Percentiles rank a stretch among this genome's conserved stretches.
These are phyloP conservation scores for Fraxinus excelsior DNA, from an alignment of 257 asterid genomes.

Conservation along the genomic window DNA sequence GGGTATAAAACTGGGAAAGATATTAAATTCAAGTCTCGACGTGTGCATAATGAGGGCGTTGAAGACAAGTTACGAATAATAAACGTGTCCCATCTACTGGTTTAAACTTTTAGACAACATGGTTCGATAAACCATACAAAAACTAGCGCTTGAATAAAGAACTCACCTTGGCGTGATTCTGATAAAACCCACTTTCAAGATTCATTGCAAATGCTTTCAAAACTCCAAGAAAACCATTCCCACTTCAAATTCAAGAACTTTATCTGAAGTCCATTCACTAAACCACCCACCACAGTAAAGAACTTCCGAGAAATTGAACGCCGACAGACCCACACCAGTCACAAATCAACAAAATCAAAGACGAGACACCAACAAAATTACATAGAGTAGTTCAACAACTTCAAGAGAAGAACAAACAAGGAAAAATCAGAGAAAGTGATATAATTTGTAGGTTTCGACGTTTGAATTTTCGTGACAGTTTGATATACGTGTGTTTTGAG, in stretches of 20 bases:
- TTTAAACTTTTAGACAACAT: not conserved
- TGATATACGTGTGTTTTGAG: constrained; percentile 12
- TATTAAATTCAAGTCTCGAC: no score
- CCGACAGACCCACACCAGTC: not conserved
- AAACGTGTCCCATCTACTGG: not conserved
- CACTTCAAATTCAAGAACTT: constrained; percentile 21
- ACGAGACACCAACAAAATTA: not conserved
- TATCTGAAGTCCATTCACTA: constrained; percentile 11
- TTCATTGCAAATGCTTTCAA: constrained; percentile 42
- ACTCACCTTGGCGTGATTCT: constrained; percentile 66
- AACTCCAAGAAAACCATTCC: constrained; percentile 26
- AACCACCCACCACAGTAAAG: constrained; percentile 18
- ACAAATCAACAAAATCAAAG: not conserved
- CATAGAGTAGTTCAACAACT: constrained; percentile 31
- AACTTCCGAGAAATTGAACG: not conserved
- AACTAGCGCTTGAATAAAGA: constrained; percentile 7
- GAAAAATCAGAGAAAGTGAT: not conserved
- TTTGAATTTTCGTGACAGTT: constrained; percentile 1
- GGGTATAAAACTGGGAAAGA: no score
- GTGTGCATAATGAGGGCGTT: no score
- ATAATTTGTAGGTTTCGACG: constrained; percentile 10
- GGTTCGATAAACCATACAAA: constrained; percentile 9
- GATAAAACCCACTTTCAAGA: constrained; percentile 60
- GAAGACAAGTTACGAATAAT: not conserved
- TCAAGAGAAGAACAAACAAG: constrained; percentile 19